Evolutionary conservation across 148 eudicot species (phyloP).

Genomic region (Nepenthes mirabilis): DNA sequence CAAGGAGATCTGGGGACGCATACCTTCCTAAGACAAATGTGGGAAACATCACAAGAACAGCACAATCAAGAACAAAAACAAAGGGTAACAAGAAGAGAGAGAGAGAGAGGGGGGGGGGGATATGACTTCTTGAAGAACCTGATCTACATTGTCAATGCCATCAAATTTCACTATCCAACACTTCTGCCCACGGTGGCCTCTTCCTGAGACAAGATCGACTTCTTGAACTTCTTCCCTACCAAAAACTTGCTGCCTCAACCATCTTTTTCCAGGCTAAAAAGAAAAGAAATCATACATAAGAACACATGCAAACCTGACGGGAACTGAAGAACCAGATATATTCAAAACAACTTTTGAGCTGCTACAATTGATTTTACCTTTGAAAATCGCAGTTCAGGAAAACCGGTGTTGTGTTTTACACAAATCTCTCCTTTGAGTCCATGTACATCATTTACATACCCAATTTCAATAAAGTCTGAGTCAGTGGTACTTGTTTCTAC

Average conservation of each 20-base stretch:
- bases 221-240: constrained; percentile 60
- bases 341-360: constrained; percentile 1
- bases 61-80: neutral
- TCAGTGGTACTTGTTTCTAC: constrained; percentile 31
- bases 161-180: constrained; percentile 65
- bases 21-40: too few relatives aligned
- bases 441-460: constrained; percentile 69
- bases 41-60: neutral
- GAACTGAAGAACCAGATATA: constrained; percentile 1
- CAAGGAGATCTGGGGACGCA: too few relatives aligned
- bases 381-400: constrained; percentile 76
- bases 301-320: neutral
- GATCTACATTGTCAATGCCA: constrained; percentile 51
- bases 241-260: constrained; percentile 62
- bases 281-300: constrained; percentile 9
- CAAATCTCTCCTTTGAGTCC: constrained; percentile 91
- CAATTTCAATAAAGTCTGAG: constrained; percentile 57
- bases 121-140: constrained; percentile 29
- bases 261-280: constrained; percentile 77
- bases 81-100: neutral
- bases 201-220: constrained; percentile 65
- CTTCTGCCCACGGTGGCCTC: constrained; percentile 64
- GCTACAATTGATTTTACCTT: constrained; percentile 24
- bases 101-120: neutral
- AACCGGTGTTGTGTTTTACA: constrained; percentile 71